A percentile compares a stretch with the other conserved stretches of the same genome.
These are phyloP conservation scores for Inga leiocalycina DNA, from an alignment of 306 rosid species.

Conservation along the genomic window DNA sequence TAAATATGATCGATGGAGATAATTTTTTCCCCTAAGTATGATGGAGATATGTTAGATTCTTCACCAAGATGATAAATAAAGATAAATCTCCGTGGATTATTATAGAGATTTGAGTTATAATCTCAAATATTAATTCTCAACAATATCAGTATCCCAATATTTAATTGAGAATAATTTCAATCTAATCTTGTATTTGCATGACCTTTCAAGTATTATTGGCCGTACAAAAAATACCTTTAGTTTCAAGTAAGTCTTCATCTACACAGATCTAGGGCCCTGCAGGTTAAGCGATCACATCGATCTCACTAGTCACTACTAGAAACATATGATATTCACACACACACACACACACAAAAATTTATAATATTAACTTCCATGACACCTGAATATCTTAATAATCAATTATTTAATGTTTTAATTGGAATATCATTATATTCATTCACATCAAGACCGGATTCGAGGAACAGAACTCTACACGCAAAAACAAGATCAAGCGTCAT, in stretches of 20 bases:
- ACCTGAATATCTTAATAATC: neutral
- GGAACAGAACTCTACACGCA: neutral
- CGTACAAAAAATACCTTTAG: neutral
- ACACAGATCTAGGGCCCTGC: neutral
- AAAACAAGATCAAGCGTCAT: neutral
- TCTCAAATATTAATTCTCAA: no score
- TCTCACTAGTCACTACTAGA: neutral
- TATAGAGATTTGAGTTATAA: no score
- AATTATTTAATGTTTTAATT: no score
- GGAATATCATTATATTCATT: neutral
- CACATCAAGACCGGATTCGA: neutral
- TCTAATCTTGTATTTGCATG: neutral
- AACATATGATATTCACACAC: no score
- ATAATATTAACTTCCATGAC: neutral
- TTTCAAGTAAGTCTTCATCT: neutral
- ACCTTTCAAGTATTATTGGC: neutral
- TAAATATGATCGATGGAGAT: no score
- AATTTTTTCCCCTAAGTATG: no score
- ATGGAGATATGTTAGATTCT: no score
- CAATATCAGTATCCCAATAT: no score
- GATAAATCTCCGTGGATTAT: no score
- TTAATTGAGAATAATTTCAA: no score
- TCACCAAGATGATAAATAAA: no score
- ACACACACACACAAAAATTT: neutral
- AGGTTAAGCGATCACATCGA: no score